Evolutionary conservation across 495 filamentous ascomycete genomes (phyloP).

Genomic region (Neurospora sp.): DNA sequence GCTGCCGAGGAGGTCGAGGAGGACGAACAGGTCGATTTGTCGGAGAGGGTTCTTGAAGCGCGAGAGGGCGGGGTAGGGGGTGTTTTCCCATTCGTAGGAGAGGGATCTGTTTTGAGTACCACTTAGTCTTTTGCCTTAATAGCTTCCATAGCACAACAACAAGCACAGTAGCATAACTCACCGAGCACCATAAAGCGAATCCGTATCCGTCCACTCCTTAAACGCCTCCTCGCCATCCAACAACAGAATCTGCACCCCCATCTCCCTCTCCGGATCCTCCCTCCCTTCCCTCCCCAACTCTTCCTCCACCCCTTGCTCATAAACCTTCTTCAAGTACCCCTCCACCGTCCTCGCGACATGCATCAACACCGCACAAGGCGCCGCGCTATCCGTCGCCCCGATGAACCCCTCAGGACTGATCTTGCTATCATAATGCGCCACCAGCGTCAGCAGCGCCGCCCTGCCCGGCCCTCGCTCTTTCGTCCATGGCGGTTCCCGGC

Average conservation of each 20-base stretch:
- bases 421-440: constrained; percentile 89
- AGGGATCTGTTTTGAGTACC: constrained; percentile 40
- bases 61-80: constrained; percentile 56
- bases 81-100: constrained; percentile 64
- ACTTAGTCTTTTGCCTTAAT: neutral
- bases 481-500: constrained; percentile 72
- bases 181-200: constrained; percentile 76
- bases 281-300: constrained; percentile 21
- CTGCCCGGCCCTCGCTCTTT: constrained; percentile 43
- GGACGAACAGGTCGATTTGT: constrained; percentile 73
- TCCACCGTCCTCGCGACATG: constrained; percentile 43
- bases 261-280: constrained; percentile 26
- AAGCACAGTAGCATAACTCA: constrained; percentile 13
- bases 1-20: constrained; percentile 77
- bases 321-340: constrained; percentile 28
- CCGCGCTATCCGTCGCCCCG: constrained; percentile 82
- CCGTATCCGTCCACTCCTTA: constrained; percentile 57
- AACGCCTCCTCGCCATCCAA: constrained; percentile 92
- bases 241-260: constrained; percentile 75
- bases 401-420: constrained; percentile 68
- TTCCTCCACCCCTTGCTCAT: constrained; percentile 23
- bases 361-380: constrained; percentile 79
- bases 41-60: constrained; percentile 59
- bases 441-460: constrained; percentile 64
- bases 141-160: neutral